A percentile compares a stretch with the other conserved stretches of the same genome.
Evolutionary conservation across 805 yeast species (phyloP).

Genomic region (Saturnispora ahearnii): DNA sequence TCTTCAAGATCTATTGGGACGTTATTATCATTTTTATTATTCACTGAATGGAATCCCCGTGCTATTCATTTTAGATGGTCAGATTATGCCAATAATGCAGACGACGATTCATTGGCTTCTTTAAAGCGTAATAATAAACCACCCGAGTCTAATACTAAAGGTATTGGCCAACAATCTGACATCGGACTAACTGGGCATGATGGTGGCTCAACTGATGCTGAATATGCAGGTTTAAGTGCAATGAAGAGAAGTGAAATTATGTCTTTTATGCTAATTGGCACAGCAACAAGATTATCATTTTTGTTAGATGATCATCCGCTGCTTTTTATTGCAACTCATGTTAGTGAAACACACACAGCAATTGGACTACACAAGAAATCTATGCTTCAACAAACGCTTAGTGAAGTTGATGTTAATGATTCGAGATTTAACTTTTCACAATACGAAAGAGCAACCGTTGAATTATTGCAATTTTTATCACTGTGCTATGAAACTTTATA

Average conservation of each 20-base stretch:
- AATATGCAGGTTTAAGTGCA: constrained; percentile 70
- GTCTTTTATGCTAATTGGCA: constrained; percentile 92
- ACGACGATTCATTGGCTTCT: constrained; percentile 27
- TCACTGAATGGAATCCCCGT: constrained; percentile 94
- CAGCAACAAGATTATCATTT: constrained; percentile 78
- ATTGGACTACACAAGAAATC: constrained; percentile 73
- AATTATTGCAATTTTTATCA: constrained; percentile 66
- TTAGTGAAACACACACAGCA: constrained; percentile 75
- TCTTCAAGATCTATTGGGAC: constrained; percentile 83
- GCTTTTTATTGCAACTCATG: constrained; percentile 74
- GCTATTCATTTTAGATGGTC: constrained; percentile 86
- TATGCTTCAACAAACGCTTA: constrained; percentile 63
- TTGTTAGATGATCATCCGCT: constrained; percentile 65
- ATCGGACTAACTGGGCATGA: constrained; percentile 11
- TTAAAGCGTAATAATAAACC: constrained; percentile 9
- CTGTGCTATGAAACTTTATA: constrained; percentile 80
- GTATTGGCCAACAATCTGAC: constrained; percentile 2
- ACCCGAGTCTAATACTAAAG: background rate
- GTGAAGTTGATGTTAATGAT: constrained; percentile 47
- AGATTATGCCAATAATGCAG: constrained; percentile 67
- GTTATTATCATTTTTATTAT: constrained; percentile 68
- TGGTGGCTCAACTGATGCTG: constrained; percentile 30
- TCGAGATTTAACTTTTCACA: constrained; percentile 42
- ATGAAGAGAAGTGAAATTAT: constrained; percentile 79
- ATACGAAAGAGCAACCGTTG: constrained; percentile 69